phyloP scores from a whole-genome alignment of 768 basidiomycete genomes.

The Cyclocybe aegerita region DNA sequence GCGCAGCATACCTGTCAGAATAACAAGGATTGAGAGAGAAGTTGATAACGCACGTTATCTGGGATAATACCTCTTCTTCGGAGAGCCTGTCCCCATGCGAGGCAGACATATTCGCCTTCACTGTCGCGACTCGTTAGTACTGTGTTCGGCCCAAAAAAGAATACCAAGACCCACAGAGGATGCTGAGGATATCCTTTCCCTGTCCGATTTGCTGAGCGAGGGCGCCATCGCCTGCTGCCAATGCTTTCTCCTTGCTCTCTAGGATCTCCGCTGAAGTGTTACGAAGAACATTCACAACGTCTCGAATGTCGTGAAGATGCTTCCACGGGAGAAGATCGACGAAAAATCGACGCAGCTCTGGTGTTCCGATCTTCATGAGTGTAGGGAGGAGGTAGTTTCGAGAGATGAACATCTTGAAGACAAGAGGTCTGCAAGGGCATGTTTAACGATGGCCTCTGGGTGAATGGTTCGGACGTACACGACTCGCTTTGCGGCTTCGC shows the following conservation, averaged over 20 bases:
- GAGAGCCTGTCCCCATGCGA: conserved; percentile 28
- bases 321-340: conserved; percentile 31
- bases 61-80: conserved; percentile 38
- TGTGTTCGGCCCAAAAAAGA: background rate
- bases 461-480: conserved; percentile 19
- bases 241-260: conserved; percentile 33
- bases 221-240: conserved; percentile 33
- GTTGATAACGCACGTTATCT: conserved; percentile 26
- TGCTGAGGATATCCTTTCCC: conserved; percentile 48
- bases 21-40: background rate
- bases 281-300: conserved; percentile 34
- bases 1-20: too few species aligned
- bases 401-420: conserved; percentile 15
- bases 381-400: conserved; percentile 20
- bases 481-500: conserved; percentile 25
- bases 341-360: conserved; percentile 29
- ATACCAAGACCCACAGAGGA: conserved; percentile 33
- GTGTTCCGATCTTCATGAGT: conserved; percentile 25
- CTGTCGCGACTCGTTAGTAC: conserved; percentile 20
- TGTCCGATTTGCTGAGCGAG: conserved; percentile 31
- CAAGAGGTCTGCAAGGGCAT: conserved; percentile 11
- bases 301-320: conserved; percentile 26
- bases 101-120: conserved; percentile 37
- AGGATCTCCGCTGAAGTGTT: conserved; percentile 34
- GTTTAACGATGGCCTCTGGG: background rate